phyloP scores from a whole-genome alignment of 2,329 filamentous ascomycete genomes.

The Gremmenia infestans region DNA sequence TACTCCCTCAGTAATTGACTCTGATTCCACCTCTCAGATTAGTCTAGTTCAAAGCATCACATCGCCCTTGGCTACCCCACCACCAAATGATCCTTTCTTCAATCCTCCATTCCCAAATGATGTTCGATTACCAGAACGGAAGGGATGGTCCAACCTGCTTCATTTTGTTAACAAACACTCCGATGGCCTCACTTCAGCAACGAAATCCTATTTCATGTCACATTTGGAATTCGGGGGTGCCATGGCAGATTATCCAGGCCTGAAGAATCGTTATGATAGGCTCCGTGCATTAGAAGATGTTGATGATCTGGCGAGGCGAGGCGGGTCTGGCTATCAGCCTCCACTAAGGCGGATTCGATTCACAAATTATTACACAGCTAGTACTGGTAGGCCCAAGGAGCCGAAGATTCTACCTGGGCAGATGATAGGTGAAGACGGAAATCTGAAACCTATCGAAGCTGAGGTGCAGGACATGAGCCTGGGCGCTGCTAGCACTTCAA shows the following conservation, averaged over 20 bases:
- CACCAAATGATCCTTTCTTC: constrained; percentile 56
- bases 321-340: constrained; percentile 18
- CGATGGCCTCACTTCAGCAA: constrained; percentile 60
- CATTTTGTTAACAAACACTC: constrained; percentile 81
- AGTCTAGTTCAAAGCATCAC: constrained; percentile 23
- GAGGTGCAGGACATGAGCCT: constrained; percentile 24
- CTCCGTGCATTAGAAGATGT: constrained; percentile 69
- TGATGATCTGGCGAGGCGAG: constrained; percentile 44
- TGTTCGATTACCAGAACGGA: constrained; percentile 60
- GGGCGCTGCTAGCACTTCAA: constrained; percentile 6
- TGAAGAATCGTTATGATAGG: constrained; percentile 64
- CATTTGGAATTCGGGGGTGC: constrained; percentile 80
- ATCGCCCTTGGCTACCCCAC: constrained; percentile 20
- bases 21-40: constrained; percentile 18
- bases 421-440: constrained; percentile 15
- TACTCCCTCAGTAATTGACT: constrained; percentile 17
- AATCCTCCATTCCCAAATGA: constrained; percentile 76
- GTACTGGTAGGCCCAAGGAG: constrained; percentile 63
- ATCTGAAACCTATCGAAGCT: constrained; percentile 13
- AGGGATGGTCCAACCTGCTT: constrained; percentile 61
- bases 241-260: constrained; percentile 67
- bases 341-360: constrained; percentile 61
- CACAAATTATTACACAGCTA: constrained; percentile 87
- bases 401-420: constrained; percentile 30
- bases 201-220: constrained; percentile 68